phyloP scores from a whole-genome alignment of 441 rosid genomes.

The Codiaeum variegatum region DNA sequence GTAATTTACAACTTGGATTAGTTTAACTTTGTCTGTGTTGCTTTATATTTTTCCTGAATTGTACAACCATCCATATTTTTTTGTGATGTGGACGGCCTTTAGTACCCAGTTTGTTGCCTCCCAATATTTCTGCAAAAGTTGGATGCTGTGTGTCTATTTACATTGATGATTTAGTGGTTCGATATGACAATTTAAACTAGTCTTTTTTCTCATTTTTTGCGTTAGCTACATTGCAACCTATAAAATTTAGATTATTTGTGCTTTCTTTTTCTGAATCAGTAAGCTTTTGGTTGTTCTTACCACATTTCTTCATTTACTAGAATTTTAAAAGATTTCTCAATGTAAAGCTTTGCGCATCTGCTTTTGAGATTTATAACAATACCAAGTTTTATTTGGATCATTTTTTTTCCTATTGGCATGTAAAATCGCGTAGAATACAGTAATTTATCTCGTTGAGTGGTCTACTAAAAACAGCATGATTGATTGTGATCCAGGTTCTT shows the following conservation, averaged over 20 bases:
- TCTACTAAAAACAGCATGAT: background rate
- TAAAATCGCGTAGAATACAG: background rate
- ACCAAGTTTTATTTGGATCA: background rate
- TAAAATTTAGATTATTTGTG: background rate
- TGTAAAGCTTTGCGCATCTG: background rate
- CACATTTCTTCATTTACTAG: background rate
- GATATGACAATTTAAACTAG: background rate
- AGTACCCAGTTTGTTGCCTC: background rate
- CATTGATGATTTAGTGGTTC: background rate
- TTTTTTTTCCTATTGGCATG: background rate
- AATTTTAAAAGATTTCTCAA: background rate
- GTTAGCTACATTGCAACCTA: background rate
- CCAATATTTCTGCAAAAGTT: background rate
- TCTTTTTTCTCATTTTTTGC: background rate
- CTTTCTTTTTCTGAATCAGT: background rate
- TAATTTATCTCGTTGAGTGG: background rate
- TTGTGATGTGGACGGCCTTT: background rate
- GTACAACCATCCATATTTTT: background rate
- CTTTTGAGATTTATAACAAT: background rate
- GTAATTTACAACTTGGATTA: background rate
- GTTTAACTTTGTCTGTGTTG: background rate
- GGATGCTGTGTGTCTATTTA: background rate
- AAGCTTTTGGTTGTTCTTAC: background rate
- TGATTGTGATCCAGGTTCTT: constrained; percentile 50
- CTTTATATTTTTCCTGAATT: background rate